These are phyloP conservation scores for Verticillium isaacii DNA, from an alignment of 2,329 filamentous ascomycete species.

Conservation along the genomic window DNA sequence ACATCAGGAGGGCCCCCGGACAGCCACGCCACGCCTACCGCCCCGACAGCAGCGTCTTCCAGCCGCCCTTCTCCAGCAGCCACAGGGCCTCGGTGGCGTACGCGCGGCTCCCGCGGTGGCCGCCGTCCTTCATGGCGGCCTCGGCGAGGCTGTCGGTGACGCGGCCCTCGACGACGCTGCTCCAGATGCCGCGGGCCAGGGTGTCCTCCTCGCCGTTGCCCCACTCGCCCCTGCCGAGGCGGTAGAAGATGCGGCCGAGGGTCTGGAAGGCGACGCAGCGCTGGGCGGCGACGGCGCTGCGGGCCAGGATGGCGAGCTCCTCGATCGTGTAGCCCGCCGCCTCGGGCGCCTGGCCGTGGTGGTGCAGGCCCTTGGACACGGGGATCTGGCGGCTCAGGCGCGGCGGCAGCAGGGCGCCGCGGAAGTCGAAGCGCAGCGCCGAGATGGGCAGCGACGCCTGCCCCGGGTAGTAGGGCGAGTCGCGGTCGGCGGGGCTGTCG, in stretches of 20 bases:
- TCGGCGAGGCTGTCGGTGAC: conserved; percentile 73
- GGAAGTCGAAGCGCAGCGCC: conserved; percentile 84
- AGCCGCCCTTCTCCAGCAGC: conserved; percentile 71
- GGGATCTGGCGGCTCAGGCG: conserved; percentile 69
- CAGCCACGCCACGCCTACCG: conserved; percentile 26
- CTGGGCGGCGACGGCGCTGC: conserved; percentile 80
- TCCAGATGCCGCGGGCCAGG: conserved; percentile 78
- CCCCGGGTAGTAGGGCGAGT: conserved; percentile 77
- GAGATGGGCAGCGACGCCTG: conserved; percentile 68
- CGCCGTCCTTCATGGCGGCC: conserved; percentile 64
- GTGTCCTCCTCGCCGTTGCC: conserved; percentile 54
- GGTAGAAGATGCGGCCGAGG: conserved; percentile 76
- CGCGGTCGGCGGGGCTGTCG: conserved; percentile 59
- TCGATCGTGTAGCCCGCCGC: conserved; percentile 90
- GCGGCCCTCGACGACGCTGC: conserved; percentile 67
- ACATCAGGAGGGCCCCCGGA: no score
- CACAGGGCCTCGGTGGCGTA: conserved; percentile 89
- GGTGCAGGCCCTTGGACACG: conserved; percentile 76
- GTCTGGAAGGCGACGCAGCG: conserved; percentile 90
- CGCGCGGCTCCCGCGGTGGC: conserved; percentile 74
- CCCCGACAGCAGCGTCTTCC: conserved; percentile 59
- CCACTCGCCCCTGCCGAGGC: conserved; percentile 70
- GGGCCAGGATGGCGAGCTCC: conserved; percentile 75
- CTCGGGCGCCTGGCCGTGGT: conserved; percentile 88
- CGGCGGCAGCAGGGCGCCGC: conserved; percentile 74